phyloP scores from a whole-genome alignment of 1,139 yeast genomes.

The Kurtzmaniella quercitrusa region DNA sequence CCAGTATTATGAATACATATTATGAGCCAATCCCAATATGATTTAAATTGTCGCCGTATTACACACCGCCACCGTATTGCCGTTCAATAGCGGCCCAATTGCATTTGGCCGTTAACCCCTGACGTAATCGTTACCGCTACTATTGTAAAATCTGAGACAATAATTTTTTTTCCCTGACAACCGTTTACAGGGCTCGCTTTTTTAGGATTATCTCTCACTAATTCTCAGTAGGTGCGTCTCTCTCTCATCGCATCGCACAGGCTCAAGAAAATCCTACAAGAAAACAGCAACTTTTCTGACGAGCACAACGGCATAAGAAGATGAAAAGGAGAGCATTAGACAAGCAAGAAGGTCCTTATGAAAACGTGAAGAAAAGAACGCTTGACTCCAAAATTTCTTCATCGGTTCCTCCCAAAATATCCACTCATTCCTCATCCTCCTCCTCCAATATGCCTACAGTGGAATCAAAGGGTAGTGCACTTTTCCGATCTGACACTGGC shows the following conservation, averaged over 20 bases:
- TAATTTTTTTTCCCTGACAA: not conserved
- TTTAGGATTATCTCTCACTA: too few relatives aligned
- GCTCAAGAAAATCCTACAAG: not conserved
- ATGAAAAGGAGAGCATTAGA: constrained; percentile 1
- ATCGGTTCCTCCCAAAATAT: too few relatives aligned
- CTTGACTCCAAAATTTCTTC: not conserved
- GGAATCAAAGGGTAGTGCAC: not conserved
- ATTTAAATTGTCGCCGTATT: too few relatives aligned
- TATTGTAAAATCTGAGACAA: not conserved
- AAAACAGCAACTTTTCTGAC: not conserved
- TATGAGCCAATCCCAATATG: too few relatives aligned
- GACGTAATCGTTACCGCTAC: not conserved
- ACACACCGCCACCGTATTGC: too few relatives aligned
- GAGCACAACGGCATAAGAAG: not conserved
- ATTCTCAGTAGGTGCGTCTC: too few relatives aligned
- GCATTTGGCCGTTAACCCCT: too few relatives aligned
- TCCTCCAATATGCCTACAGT: not conserved
- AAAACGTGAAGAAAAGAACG: not conserved
- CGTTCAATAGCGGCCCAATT: too few relatives aligned
- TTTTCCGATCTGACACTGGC: not conserved
- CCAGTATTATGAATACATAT: too few relatives aligned
- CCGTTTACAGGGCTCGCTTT: not conserved
- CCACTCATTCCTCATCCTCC: too few relatives aligned
- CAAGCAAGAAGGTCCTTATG: not conserved
- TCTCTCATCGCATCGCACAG: not conserved